These are phyloP conservation scores for Emmonsia crescens DNA, from an alignment of 2,329 filamentous ascomycete genomes.

Conservation along the genomic window DNA sequence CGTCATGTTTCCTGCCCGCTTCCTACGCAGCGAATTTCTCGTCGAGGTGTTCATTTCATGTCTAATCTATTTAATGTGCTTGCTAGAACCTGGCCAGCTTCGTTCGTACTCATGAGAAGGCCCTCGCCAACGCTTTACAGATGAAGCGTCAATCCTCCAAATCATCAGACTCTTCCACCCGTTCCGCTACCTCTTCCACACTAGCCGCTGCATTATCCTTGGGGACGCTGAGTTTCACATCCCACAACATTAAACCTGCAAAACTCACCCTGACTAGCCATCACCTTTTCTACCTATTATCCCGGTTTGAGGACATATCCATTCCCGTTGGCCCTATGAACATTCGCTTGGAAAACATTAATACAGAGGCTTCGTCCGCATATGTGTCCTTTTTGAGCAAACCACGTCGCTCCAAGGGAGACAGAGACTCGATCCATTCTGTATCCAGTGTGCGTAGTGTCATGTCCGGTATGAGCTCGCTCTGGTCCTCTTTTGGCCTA, in stretches of 20 bases:
- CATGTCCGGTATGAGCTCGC: slow-evolving; percentile 88
- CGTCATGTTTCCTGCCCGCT: background rate
- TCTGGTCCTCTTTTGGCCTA: slow-evolving; percentile 84
- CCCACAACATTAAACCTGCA: slow-evolving; percentile 73
- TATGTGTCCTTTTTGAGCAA: slow-evolving; percentile 93
- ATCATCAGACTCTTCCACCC: slow-evolving; percentile 55
- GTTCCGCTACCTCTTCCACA: slow-evolving; percentile 58
- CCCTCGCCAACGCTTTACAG: slow-evolving; percentile 88
- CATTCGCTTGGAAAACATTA: slow-evolving; percentile 85
- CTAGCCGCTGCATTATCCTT: slow-evolving; percentile 80
- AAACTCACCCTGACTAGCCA: slow-evolving; percentile 90
- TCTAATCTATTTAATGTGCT: background rate
- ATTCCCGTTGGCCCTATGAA: slow-evolving; percentile 94
- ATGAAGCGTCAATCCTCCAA: slow-evolving; percentile 59
- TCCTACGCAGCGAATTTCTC: background rate
- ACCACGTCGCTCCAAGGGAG: slow-evolving; percentile 67
- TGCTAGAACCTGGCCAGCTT: slow-evolving; percentile 83
- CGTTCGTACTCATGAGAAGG: slow-evolving; percentile 94
- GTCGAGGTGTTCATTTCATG: background rate
- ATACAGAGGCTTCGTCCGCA: slow-evolving; percentile 71
- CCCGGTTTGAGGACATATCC: slow-evolving; percentile 83
- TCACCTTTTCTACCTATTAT: slow-evolving; percentile 92
- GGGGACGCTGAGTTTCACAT: slow-evolving; percentile 73
- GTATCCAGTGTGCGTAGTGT: slow-evolving; percentile 95
- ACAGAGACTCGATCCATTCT: slow-evolving; percentile 85